Evolutionary conservation across 2,329 filamentous ascomycete genomes (phyloP), one percentile per base, ranked within the genome.

Genomic region (Laburnicola sp.): DNA sequence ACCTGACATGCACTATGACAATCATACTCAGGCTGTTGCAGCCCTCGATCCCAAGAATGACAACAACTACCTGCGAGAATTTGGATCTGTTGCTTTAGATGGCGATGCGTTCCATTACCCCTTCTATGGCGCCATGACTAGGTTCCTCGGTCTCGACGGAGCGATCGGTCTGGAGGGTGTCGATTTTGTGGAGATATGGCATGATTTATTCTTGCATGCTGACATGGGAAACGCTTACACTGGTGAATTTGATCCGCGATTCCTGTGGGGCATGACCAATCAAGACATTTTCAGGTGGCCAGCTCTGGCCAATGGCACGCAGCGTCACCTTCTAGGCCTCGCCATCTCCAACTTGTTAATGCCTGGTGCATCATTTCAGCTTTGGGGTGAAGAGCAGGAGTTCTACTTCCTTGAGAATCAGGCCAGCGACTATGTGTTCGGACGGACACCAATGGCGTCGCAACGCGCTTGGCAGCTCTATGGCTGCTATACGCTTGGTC

Each of bases 241-340:
- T 2, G 83, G 82, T 28, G 68, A 80, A 46, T 84, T 85, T 54
- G 84, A 87, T 58, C 84, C 84, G 3, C 78, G 84, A 1, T 84
- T 86, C 62, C 80, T 86, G 77, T 86, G 81, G 60, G 84, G 84
- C 42, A 78, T 80, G 2, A 84, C 83, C 5, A 86, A 86, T 60
- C 84, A 87, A 69, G 84, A 87, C 63, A 82, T 86, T 6, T 83
- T 86, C 59, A 77, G 83, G 31, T 86, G 84, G 84, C 83, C 83
- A 6, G 77, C 81, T 7, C 73, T 86, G 23, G 72, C 75, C 32
- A 77, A 82, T 50, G 84, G 84, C 3, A 80, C 80, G 0, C 75
- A 85, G 59, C 76, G 81, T 38, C 80, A 83, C 63, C 70, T 86
- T 5, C 68, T 86, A 3, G 84, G 77, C 4, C 73, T 81, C 11